These are phyloP conservation scores for Hericium rajendrae DNA, from an alignment of 768 basidiomycete species.

Conservation along the genomic window DNA sequence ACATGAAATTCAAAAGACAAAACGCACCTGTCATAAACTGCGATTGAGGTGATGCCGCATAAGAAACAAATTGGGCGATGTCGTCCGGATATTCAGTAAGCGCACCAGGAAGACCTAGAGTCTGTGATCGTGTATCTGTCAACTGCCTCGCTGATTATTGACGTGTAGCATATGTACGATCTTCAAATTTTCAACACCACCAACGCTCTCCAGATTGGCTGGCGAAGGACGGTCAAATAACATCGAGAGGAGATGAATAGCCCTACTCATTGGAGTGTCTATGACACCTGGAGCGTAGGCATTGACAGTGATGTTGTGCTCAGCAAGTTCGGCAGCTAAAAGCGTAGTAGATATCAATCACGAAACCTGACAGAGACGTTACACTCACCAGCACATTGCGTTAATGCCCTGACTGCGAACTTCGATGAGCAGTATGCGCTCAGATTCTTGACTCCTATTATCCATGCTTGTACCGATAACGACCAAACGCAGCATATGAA, in stretches of 20 bases:
- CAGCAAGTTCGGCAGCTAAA: conserved; percentile 10
- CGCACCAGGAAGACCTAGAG: not conserved
- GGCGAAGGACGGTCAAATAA: not conserved
- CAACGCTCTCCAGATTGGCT: not conserved
- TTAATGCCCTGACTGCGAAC: conserved; percentile 16
- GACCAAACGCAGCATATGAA: not conserved
- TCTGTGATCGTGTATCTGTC: not conserved
- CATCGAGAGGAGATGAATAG: not conserved
- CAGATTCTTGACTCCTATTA: not conserved
- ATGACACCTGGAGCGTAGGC: conserved; percentile 16
- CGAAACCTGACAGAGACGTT: not conserved
- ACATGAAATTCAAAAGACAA: not conserved
- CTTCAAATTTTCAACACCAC: not conserved
- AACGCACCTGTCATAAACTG: conserved; percentile 12
- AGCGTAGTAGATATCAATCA: not conserved
- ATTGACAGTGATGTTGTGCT: conserved; percentile 16
- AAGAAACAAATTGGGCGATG: conserved; percentile 14
- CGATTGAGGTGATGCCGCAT: conserved; percentile 11
- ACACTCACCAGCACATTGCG: conserved; percentile 11
- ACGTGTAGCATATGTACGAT: not conserved
- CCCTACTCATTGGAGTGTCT: conserved; percentile 11
- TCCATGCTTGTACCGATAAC: not conserved
- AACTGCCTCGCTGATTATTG: not conserved
- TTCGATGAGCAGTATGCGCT: conserved; percentile 12
- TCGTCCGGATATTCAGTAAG: conserved; percentile 6